Evolutionary conservation across 306 rosid genomes (phyloP), one percentile per base, ranked within the genome.

Genomic region (Gastrolobium bilobum): DNA sequence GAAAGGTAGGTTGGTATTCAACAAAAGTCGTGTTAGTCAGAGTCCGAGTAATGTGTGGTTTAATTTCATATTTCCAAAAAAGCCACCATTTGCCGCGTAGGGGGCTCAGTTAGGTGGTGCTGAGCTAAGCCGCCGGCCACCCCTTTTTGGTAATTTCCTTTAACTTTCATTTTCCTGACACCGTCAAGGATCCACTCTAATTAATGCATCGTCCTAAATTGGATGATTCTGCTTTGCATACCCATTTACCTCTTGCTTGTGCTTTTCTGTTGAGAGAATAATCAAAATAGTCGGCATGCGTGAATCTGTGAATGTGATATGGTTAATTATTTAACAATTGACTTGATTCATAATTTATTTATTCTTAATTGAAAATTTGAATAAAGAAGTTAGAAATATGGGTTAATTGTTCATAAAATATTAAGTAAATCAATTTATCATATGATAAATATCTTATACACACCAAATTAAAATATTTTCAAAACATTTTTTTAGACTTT

Each of bases 81-180:
- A 71, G 30, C 13, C 15, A 75, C 56, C n/a, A 10, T 59, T 30
- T 38, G 88, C 83, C 84, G 83, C 76, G 85, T 75, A 89, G 85
- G 57, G 57, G 10, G 76, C 42, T 9, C 2, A 63, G 78, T 70
- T 86, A 34, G 86, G 88, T 70, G 68, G 13, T 39, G 68, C 8
- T 77, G 72, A 76, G 58, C 30, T 66, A 30, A 7, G 85, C 76
- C 69, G 88, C 85, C 87, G 83, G 52, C 68, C 47, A 67, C 10
- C 29, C n/a, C 63, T 10, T 79, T 66, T 40, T 42, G 44, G 77
- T 48, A 54, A 63, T 78, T 82, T 84, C 44, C 0, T 37, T 62
- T 69, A 69, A n/a, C 4, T 11, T 54, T 68, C 33, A 33, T 11
- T 15, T 61, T 61, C 64, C 8, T 20, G 26, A 20, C 81, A 77